Conservation (phyloP, 441 rosid species). For the Rhodomyrtus psidioides region DNA sequence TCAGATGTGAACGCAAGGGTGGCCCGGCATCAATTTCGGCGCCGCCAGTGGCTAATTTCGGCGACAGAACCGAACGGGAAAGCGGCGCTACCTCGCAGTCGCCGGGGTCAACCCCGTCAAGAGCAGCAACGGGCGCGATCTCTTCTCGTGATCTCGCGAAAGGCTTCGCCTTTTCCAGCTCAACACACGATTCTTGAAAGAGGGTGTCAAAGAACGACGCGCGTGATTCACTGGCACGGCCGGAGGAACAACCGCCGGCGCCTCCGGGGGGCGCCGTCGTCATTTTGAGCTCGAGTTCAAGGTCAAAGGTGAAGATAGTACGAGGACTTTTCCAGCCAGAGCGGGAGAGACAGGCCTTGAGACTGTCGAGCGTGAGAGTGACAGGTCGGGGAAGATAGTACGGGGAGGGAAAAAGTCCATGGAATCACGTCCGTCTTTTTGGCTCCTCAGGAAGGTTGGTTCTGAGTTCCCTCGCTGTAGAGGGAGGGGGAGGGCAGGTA, state of each 20-base stretch:
- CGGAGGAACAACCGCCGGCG: background rate
- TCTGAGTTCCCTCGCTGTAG: too few species aligned
- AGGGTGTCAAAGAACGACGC: background rate
- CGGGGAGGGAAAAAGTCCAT: background rate
- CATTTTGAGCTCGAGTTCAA: background rate
- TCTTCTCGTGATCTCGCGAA: background rate
- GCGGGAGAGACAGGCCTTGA: too few species aligned
- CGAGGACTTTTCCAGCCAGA: background rate
- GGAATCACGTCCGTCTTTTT: too few species aligned
- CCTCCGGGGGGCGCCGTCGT: background rate
- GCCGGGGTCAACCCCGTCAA: background rate
- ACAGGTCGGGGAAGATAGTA: background rate
- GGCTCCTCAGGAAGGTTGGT: too few species aligned
- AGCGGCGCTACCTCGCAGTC: background rate
- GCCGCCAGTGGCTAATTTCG: background rate
- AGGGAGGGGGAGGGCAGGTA: too few species aligned
- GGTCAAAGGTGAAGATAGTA: background rate
- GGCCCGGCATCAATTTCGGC: background rate
- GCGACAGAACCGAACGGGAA: background rate
- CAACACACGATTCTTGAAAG: background rate
- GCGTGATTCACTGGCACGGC: too few species aligned
- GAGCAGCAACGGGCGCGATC: background rate
- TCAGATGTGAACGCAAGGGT: background rate
- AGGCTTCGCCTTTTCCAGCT: background rate
- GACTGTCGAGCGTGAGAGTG: background rate